Base-by-base conservation (phyloP, 1,284 basidiomycete genomes). In the Paramarasmius palmivorus region DNA sequence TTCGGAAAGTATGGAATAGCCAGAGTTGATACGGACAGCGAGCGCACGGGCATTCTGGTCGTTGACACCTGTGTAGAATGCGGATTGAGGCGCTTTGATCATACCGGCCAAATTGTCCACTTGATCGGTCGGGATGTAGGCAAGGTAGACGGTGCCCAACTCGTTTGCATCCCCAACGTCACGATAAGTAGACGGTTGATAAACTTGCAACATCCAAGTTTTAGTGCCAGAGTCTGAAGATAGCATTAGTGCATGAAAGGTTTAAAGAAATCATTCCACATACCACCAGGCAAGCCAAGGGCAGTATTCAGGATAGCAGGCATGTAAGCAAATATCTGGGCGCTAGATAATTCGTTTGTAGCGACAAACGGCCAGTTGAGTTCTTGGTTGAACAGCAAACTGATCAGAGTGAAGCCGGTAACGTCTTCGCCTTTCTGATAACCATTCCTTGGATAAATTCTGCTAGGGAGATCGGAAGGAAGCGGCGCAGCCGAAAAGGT, bases 331-430 rank as follows among this genome's bases (percentile, higher is more conserved):
- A 92, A 87, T 42, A 92, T 74, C 69, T 92, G 86, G 46, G 73
- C 79, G 9, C 77, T 73, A 3, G 82, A 73, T 26, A 79, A 66
- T 7, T 65, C 41, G 57, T 71, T 77, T 4, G 49, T 53, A n/a
- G 77, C 76, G 2, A 91, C 86, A 57, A 83, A 89, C 0, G 63
- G 38, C 89, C 89, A 92, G 54, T 77, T 78, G 51, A 92, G 69
- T 10, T 67, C 71, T 0, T 50, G 38, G 48, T 81, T 76, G 67
- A 88, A 88, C 61, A 88, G 61, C 29, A 91, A 61, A 49, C 73
- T 82, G 63, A 90, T 78, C 49, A 82, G 45, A 7, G 73, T 73
- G 55, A 72, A 78, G 0, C 69, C 76, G 2, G 19, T 49, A 19
- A 79, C 62, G 57, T 75, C 63, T 40, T 54, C 63, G 7, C 20